Conservation (phyloP, 2,329 filamentous ascomycete genomes). For the Ceratocystis diversiconidia region DNA sequence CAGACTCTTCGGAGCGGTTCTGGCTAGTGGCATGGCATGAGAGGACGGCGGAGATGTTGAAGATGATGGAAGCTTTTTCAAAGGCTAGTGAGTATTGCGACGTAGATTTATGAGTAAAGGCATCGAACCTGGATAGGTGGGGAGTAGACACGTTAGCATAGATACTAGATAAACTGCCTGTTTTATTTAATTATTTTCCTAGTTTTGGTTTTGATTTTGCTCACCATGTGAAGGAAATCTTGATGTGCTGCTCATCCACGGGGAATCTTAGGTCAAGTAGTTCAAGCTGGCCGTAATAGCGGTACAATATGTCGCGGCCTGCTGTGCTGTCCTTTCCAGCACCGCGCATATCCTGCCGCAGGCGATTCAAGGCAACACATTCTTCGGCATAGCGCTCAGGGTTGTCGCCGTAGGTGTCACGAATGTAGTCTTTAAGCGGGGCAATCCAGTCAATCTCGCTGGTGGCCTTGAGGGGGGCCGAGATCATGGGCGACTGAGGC, state of each 20-base stretch:
- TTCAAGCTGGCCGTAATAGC: constrained; percentile 96
- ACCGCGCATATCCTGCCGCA: constrained; percentile 96
- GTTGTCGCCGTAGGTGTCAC: constrained; percentile 87
- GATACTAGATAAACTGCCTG: neutral
- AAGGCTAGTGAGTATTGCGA: constrained; percentile 93
- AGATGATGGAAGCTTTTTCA: constrained; percentile 97
- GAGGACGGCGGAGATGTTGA: constrained; percentile 95
- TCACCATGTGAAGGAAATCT: constrained; percentile 96
- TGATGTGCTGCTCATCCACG: constrained; percentile 97
- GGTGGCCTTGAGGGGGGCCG: constrained; percentile 79
- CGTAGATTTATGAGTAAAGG: constrained; percentile 97
- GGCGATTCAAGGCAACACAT: constrained; percentile 81
- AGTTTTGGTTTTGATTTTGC: constrained; percentile 6
- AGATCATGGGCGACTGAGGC: constrained; percentile 89
- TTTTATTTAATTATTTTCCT: neutral
- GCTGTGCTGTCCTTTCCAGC: constrained; percentile 93
- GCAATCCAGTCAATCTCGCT: constrained; percentile 97
- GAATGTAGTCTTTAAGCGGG: constrained; percentile 85
- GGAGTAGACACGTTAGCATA: neutral
- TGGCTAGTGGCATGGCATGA: constrained; percentile 92
- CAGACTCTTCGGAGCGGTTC: constrained; percentile 79
- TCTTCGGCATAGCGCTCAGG: constrained; percentile 92
- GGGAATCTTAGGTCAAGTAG: constrained; percentile 88
- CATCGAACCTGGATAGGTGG: constrained; percentile 67
- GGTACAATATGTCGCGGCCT: constrained; percentile 81